Percentiles rank a stretch among this genome's conserved stretches.
Conservation (phyloP, 2,329 filamentous ascomycete genomes). For the Trichoderma semiorbis region DNA sequence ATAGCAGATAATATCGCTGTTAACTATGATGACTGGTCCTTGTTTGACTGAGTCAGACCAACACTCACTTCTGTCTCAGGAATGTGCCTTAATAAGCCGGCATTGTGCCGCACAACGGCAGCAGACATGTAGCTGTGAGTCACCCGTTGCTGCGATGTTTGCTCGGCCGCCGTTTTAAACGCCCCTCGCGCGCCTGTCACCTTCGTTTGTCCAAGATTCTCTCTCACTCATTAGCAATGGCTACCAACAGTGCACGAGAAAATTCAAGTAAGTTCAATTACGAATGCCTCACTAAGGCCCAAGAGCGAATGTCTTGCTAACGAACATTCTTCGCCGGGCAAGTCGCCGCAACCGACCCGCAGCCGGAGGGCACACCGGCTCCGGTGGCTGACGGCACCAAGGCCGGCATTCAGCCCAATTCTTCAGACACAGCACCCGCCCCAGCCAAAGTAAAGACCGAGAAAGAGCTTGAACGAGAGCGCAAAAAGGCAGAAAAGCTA, state of each 20-base stretch:
- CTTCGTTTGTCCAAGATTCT: not conserved
- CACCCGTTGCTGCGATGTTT: not conserved
- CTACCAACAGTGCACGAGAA: not conserved
- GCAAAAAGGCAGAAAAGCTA: not conserved
- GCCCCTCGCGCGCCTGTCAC: not conserved
- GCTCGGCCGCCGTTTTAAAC: not conserved
- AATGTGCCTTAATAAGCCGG: not conserved
- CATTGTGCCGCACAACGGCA: not conserved
- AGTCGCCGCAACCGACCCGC: not conserved
- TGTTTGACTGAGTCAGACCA: not conserved
- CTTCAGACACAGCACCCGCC: not conserved
- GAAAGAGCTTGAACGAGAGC: not conserved
- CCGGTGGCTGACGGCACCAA: not conserved
- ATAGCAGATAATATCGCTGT: not conserved
- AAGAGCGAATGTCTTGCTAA: not conserved
- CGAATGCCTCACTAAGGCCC: not conserved
- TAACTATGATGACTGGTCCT: not conserved
- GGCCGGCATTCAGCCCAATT: not conserved
- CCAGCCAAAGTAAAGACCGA: not conserved
- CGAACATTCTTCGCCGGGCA: not conserved
- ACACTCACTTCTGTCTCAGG: not conserved
- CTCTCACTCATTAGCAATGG: not conserved
- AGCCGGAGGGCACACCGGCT: not conserved
- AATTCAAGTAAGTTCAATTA: not conserved
- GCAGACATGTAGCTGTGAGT: not conserved